phyloP scores from a whole-genome alignment of 306 rosid genomes.

The Glycyrrhiza uralensis region DNA sequence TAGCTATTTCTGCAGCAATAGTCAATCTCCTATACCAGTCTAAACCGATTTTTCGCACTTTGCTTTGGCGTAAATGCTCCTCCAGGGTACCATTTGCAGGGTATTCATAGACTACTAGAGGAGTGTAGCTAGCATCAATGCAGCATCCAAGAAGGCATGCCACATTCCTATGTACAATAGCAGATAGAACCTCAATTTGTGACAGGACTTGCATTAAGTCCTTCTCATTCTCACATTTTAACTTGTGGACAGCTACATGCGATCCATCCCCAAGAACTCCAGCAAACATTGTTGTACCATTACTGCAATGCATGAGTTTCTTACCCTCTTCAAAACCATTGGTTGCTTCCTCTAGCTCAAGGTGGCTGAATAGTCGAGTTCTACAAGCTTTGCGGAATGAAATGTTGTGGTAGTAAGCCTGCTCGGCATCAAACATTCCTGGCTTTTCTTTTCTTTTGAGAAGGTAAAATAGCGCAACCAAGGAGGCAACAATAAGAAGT shows the following conservation, averaged over 20 bases:
- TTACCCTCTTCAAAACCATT: constrained; percentile 51
- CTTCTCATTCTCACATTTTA: constrained; percentile 59
- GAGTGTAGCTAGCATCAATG: constrained; percentile 50
- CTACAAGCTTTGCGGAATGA: constrained; percentile 60
- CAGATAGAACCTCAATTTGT: constrained; percentile 63
- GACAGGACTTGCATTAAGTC: constrained; percentile 62
- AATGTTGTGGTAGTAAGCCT: constrained; percentile 48
- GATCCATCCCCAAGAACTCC: constrained; percentile 78
- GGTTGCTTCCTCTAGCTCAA: constrained; percentile 76
- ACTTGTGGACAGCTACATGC: constrained; percentile 67
- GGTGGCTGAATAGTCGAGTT: constrained; percentile 61
- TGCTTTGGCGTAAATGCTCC: constrained; percentile 57
- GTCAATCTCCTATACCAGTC: constrained; percentile 78
- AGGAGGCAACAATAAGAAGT: constrained; percentile 59
- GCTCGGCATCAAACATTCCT: constrained; percentile 42
- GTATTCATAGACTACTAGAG: constrained; percentile 68
- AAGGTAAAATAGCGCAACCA: constrained; percentile 54
- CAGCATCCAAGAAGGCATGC: constrained; percentile 80
- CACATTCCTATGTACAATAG: constrained; percentile 53
- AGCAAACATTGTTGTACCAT: constrained; percentile 57
- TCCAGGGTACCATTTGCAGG: constrained; percentile 74
- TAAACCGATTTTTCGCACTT: constrained; percentile 46
- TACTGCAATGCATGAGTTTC: constrained; percentile 49
- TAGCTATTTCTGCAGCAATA: constrained; percentile 76
- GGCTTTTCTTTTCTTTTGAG: constrained; percentile 51